Evolutionary conservation across 805 yeast genomes (phyloP).

Genomic region (Wickerhamiella australiensis): DNA sequence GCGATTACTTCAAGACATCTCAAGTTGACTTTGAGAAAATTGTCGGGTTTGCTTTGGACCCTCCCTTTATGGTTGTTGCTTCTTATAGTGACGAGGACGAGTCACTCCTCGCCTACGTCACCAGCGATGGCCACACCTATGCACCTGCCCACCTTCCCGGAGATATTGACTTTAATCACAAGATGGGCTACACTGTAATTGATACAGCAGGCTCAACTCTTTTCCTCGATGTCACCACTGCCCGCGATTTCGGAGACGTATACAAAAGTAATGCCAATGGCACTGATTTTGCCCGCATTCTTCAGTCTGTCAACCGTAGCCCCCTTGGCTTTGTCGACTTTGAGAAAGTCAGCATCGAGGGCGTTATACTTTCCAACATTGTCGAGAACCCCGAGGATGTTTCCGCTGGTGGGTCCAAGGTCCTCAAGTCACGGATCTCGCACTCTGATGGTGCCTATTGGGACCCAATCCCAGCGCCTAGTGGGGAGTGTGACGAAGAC

Average conservation of each 20-base stretch:
- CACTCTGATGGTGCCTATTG: conserved; percentile 90
- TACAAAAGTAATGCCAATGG: conserved; percentile 88
- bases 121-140: conserved; percentile 65
- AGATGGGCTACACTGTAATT: conserved; percentile 58
- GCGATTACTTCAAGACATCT: conserved; percentile 38
- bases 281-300: conserved; percentile 61
- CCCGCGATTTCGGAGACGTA: conserved; percentile 60
- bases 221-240: conserved; percentile 72
- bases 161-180: conserved; percentile 32
- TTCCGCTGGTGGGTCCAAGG: conserved; percentile 37
- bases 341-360: conserved; percentile 77
- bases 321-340: conserved; percentile 69
- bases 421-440: conserved; percentile 59
- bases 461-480: conserved; percentile 61
- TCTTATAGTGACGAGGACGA: conserved; percentile 35
- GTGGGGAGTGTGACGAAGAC: conserved; percentile 44
- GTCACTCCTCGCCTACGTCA: conserved; percentile 54
- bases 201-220: conserved; percentile 61
- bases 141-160: conserved; percentile 75
- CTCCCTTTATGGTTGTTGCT: conserved; percentile 66
- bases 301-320: conserved; percentile 65
- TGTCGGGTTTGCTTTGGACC: conserved; percentile 62
- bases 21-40: conserved; percentile 39
- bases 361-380: conserved; percentile 61
- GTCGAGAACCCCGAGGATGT: conserved; percentile 46